Evolutionary conservation across 495 filamentous ascomycete genomes (phyloP).

Genomic region (Hyaloscypha bicolor): DNA sequence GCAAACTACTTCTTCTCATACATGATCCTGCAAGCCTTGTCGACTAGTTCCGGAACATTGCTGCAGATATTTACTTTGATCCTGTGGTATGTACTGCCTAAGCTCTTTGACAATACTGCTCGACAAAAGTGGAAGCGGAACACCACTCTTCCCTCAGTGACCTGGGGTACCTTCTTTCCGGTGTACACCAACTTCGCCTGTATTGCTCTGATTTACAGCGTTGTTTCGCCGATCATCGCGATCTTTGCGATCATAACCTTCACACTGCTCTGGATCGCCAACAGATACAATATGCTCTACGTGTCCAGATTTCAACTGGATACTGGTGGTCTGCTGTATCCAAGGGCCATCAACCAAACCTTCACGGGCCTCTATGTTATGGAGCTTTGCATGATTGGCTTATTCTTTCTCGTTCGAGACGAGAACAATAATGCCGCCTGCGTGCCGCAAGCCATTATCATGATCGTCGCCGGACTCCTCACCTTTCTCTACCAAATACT

Average conservation of each 20-base stretch:
- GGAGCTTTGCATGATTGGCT: constrained; percentile 86
- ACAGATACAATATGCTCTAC: constrained; percentile 96
- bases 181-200: constrained; percentile 94
- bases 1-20: constrained; percentile 99
- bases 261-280: constrained; percentile 90
- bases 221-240: constrained; percentile 88
- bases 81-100: constrained; percentile 78
- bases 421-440: constrained; percentile 60
- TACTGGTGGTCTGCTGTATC: constrained; percentile 92
- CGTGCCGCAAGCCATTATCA: constrained; percentile 83
- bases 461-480: constrained; percentile 72
- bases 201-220: constrained; percentile 90
- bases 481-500: constrained; percentile 82
- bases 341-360: constrained; percentile 91
- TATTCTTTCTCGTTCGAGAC: constrained; percentile 85
- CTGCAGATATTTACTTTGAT: constrained; percentile 79
- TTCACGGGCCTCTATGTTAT: constrained; percentile 95
- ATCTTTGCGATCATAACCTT: constrained; percentile 96
- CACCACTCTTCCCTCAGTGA: constrained; percentile 72
- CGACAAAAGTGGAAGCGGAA: constrained; percentile 88
- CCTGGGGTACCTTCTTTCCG: constrained; percentile 94
- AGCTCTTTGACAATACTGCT: constrained; percentile 82
- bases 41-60: constrained; percentile 85
- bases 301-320: constrained; percentile 90
- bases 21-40: constrained; percentile 92